Evolutionary conservation across 345 rosid genomes (phyloP), one percentile per base, ranked within the genome.

Genomic region (Schrenkiella parvula): DNA sequence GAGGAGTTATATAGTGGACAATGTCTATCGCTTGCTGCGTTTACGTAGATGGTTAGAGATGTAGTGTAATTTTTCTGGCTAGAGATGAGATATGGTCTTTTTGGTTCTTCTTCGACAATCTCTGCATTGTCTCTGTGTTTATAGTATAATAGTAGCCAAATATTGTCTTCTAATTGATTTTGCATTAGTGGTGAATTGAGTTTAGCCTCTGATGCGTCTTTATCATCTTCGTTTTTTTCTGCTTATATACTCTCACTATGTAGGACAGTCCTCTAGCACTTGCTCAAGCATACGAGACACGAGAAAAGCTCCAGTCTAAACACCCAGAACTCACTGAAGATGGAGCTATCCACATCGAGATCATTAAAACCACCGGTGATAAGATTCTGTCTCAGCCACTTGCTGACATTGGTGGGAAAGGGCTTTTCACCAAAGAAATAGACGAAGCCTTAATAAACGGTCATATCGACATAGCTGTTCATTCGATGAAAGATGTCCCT

Each of bases 391-490:
- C 85, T 23, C 97, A 91, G 71, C 99, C 99, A 8, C 98, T 95
- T 61, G 98, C 99, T 32, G 98, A 95, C 71, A 95, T 95, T 14
- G 99, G 99, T 66, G 99, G 99, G 60, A 95, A 95, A 82, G 99
- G 99, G 11, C 81, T 95, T 52, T 95, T 95, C 80, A 91, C 99
- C 1, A 95, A 91, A 75, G 99, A 95, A 70, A 95, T 95, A 41
- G 98, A 95, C 2, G 99, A 95, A 84, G 98, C 99, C 0, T 81
- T 95, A 6, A 73, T 95, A 14, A 87, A 85, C 44, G 85, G 93
- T 55, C 93, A 88, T 35, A 95, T 95, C 29, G 98, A 95, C 85
- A 91, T 95, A 26, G 99, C 99, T 26, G 99, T 91, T 61, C 99
- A 95, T 68, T 95, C 98, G 2, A 95, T 95, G 99, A 95, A 95